Evolutionary conservation across 2,329 filamentous ascomycete genomes (phyloP), one percentile per base, ranked within the genome.

Genomic region (Colletotrichum cordylinicola): DNA sequence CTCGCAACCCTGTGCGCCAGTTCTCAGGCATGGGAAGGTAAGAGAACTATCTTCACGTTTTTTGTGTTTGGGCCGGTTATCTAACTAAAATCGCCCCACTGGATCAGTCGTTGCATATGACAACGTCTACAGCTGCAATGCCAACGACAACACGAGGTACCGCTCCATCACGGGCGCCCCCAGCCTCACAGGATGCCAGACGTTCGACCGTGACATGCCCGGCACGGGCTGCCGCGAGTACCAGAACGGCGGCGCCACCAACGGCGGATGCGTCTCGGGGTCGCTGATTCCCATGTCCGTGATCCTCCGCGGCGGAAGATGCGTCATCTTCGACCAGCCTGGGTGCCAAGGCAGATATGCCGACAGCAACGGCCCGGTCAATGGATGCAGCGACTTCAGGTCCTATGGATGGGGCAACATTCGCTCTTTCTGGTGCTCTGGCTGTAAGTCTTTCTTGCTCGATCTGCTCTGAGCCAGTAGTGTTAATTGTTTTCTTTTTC

Each of bases 221-320:
- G 58, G 58, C 58, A 62, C 58, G 9, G 27, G 27, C 31, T 62
- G 58, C 58, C 27, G 27, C 31, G 58, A 62, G n/a, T 62, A 33
- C 58, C 27, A 33, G 16, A 31, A 31, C 27, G 58, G 58, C 58
- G 58, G 58, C 31, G 58, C 58, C 58, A 33, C 58, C 27, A 31
- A 62, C 18, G 18, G 31, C 27, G 58, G 31, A 16, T 62, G 58
- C 58, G 31, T 62, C 16, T 62, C 58, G 58, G 58, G 58, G 12
- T 62, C 58, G 58, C 3, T 62, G 58, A 3, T 62, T 12, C 58
- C 58, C 3, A 15, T 13, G 58, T 62, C 58, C 12, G 58, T 62
- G 8, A n/a, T 62, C 8, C 4, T 62, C 9, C 29, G 31, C 27
- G 58, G 1, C 24, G 24, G 21, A 15, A 56, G 52, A 3, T 56